phyloP scores from a whole-genome alignment of 441 rosid species.

The Dalechampia spathulata region DNA sequence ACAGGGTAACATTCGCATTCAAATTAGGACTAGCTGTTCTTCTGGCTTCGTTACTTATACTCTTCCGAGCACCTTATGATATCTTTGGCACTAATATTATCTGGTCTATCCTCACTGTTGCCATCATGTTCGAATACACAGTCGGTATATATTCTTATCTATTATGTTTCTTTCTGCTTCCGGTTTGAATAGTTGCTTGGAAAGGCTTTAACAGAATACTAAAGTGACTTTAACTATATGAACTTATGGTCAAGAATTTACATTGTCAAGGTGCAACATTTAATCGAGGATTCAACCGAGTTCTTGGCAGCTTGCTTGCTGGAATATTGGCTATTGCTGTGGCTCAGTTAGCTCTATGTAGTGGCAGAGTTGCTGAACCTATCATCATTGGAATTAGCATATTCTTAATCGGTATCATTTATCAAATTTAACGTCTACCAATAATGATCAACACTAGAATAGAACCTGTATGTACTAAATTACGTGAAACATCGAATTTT shows the following conservation, averaged over 20 bases:
- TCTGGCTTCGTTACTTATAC: slow-evolving; percentile 52
- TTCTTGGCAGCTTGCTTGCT: slow-evolving; percentile 58
- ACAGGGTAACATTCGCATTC: slow-evolving; percentile 45
- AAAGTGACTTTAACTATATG: background rate
- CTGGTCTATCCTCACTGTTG: slow-evolving; percentile 73
- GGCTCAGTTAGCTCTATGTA: slow-evolving; percentile 33
- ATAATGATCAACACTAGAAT: too few species aligned
- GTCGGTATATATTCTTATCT: slow-evolving; percentile 37
- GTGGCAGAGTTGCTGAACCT: slow-evolving; percentile 48
- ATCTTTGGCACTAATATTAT: slow-evolving; percentile 55
- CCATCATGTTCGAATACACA: slow-evolving; percentile 64
- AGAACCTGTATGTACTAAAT: too few species aligned
- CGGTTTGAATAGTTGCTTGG: too few species aligned
- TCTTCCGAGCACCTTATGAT: slow-evolving; percentile 49
- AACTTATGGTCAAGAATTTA: background rate
- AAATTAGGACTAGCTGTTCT: slow-evolving; percentile 65
- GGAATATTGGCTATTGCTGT: slow-evolving; percentile 44
- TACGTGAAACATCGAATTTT: background rate
- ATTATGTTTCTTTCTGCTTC: background rate
- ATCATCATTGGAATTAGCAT: slow-evolving; percentile 52
- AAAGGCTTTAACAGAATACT: too few species aligned
- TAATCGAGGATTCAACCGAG: slow-evolving; percentile 65
- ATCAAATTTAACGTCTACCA: too few species aligned
- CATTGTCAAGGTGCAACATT: slow-evolving; percentile 48
- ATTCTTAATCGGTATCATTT: slow-evolving; percentile 47